phyloP scores from a whole-genome alignment of 2,329 filamentous ascomycete species.

The Pseudogymnoascus sp. region DNA sequence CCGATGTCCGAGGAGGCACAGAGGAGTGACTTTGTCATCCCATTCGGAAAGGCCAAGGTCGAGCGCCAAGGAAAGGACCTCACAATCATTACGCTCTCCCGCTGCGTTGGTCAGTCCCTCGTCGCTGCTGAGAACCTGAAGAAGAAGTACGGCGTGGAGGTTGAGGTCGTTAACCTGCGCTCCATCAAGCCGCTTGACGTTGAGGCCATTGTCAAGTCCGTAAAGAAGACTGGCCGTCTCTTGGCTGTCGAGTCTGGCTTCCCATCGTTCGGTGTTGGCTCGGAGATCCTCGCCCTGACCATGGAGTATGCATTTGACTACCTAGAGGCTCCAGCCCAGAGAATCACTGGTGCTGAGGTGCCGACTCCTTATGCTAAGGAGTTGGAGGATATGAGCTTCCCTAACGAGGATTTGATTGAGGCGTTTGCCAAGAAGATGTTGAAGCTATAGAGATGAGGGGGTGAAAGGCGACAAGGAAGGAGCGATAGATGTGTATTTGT shows the following conservation, averaged over 20 bases:
- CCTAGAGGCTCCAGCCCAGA: conserved; percentile 84
- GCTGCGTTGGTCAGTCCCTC: conserved; percentile 88
- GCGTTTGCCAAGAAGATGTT: conserved; percentile 84
- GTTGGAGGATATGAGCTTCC: conserved; percentile 93
- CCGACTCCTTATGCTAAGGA: conserved; percentile 91
- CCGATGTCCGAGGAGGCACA: conserved; percentile 96
- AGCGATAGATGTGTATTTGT: conserved; percentile 9
- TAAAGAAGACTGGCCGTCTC: conserved; percentile 96
- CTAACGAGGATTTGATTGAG: conserved; percentile 78
- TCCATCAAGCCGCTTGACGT: conserved; percentile 95
- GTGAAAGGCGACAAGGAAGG: background rate
- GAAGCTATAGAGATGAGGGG: conserved; percentile 48
- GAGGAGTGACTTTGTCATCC: conserved; percentile 91
- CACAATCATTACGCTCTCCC: conserved; percentile 89
- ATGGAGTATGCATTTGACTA: conserved; percentile 99
- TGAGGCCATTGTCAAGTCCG: conserved; percentile 87
- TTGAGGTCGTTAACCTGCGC: conserved; percentile 95
- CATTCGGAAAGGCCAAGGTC: conserved; percentile 98
- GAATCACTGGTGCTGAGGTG: conserved; percentile 93
- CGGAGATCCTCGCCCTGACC: conserved; percentile 86
- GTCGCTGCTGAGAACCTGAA: conserved; percentile 83
- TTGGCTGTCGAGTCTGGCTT: conserved; percentile 92
- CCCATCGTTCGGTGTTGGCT: conserved; percentile 84
- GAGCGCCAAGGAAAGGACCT: conserved; percentile 93
- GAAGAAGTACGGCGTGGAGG: conserved; percentile 92